Evolutionary conservation across 2,329 filamentous ascomycete species (phyloP), one percentile per base, ranked within the genome.

Genomic region (Pyrenophora seminiperda): DNA sequence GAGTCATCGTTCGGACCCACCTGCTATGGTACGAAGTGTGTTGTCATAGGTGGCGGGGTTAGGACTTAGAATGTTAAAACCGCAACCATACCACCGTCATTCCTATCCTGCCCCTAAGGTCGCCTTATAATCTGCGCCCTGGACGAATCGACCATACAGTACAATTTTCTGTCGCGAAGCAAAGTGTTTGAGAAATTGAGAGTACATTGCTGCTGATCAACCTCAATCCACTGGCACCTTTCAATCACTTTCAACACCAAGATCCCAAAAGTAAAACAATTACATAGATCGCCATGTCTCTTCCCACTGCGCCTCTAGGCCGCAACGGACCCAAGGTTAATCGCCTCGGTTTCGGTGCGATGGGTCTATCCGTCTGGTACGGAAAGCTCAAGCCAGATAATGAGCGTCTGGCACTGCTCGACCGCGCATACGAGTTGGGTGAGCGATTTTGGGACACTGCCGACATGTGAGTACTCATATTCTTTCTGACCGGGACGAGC

Each of bases 321-420:
- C 78, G 76, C 52, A 73, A 79, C 57, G 81, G 81, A 13, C 80
- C 80, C 0, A 59, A 75, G 15, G 77, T 85, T 24, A 74, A 77
- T 3, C 73, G 74, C 7, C 59, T 83, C 6, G 81, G 82, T 9
- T 77, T 83, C 24, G 81, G 82, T 13, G 68, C 79, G 17, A 84
- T 84, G 81, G 80, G 81, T 3, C 53, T 79, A 31, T 68, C 55
- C 36, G 65, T 68, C 37, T 78, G 76, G 63, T 82, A 82, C 54
- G 79, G 79, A 41, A 51, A 59, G n/a, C 61, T 71, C 4, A 78
- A 76, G 41, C 73, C 79, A 2, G 80, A 83, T 22, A 66, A 75
- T 17, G 78, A 83, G 51, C 77, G 79, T 2, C 73, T 83, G 48
- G 74, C 74, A 3, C 58, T 84, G 2, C 76, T 84, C 15, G 80